Conservation (phyloP, 2,329 filamentous ascomycete species). For the Neodidymelliopsis sp. region DNA sequence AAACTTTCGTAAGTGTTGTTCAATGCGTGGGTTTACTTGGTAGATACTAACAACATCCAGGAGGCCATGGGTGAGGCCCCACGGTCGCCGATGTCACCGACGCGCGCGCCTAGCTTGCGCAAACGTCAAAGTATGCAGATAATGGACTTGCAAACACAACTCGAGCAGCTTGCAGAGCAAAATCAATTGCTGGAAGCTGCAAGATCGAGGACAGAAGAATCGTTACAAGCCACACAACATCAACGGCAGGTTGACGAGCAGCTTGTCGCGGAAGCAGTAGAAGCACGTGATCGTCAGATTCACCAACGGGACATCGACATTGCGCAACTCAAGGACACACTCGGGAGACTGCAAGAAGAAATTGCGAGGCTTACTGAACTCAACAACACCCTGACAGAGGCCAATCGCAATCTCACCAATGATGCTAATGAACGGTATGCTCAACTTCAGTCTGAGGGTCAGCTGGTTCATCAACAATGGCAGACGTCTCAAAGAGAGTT, state of each 20-base stretch:
- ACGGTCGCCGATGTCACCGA: conserved; percentile 89
- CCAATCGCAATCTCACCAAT: conserved; percentile 77
- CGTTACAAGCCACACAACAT: conserved; percentile 62
- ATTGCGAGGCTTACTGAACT: conserved; percentile 80
- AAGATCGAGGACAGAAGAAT: conserved; percentile 72
- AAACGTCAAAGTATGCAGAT: conserved; percentile 98
- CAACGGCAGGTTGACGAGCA: conserved; percentile 62
- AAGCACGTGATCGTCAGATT: conserved; percentile 73
- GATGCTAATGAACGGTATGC: conserved; percentile 77
- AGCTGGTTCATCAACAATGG: conserved; percentile 60
- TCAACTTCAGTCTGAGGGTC: conserved; percentile 71
- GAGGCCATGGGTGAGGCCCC: conserved; percentile 94
- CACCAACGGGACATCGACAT: conserved; percentile 89
- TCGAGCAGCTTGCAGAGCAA: conserved; percentile 86
- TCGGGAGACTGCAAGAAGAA: conserved; percentile 83
- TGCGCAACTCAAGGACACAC: conserved; percentile 77
- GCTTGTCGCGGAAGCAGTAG: conserved; percentile 59
- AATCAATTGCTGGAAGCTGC: conserved; percentile 81
- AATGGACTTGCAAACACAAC: conserved; percentile 80
- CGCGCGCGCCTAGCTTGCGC: conserved; percentile 92
- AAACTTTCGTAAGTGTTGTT: conserved; percentile 82
- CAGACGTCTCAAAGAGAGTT: conserved; percentile 72
- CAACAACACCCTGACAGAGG: conserved; percentile 79
- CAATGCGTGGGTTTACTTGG: conserved; percentile 14
- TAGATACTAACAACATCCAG: conserved; percentile 59